A percentile compares a stretch with the other conserved stretches of the same genome.
These are phyloP conservation scores for Malus domestica DNA, from an alignment of 306 rosid genomes.

Conservation along the genomic window DNA sequence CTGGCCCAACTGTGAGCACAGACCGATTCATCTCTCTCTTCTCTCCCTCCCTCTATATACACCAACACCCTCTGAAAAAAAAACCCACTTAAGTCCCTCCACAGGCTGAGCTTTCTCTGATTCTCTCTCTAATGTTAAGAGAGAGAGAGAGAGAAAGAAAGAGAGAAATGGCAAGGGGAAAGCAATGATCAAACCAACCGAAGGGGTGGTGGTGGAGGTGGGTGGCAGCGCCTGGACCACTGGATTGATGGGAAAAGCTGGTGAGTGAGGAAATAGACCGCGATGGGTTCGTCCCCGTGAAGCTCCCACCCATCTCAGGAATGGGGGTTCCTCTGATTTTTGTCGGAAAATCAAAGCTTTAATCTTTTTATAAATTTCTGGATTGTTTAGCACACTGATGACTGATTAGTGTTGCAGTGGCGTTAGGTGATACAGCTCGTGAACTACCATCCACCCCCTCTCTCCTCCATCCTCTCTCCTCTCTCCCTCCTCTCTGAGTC, in stretches of 20 bases:
- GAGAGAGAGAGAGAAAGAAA: background rate
- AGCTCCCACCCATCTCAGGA: constrained; percentile 42
- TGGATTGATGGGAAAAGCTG: constrained; percentile 18
- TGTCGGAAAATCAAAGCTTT: background rate
- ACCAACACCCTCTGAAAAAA: constrained; percentile 10
- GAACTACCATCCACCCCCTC: constrained; percentile 8
- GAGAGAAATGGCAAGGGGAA: background rate
- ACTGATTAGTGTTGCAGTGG: constrained; percentile 19
- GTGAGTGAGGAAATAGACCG: constrained; percentile 45
- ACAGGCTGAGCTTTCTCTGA: background rate
- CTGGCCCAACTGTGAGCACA: constrained; percentile 53
- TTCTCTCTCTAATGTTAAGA: background rate
- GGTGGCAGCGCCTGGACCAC: constrained; percentile 41
- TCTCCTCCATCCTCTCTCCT: background rate
- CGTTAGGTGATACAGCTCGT: constrained; percentile 37
- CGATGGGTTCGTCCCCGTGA: constrained; percentile 65
- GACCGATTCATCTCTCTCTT: constrained; percentile 44
- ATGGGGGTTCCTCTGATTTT: constrained; percentile 12
- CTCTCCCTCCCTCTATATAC: background rate
- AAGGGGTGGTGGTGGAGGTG: constrained; percentile 8
- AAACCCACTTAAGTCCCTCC: constrained; percentile 17
- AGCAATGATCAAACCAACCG: constrained; percentile 2
- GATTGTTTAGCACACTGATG: background rate
- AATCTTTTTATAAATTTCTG: background rate
- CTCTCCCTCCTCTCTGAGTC: background rate